phyloP scores from a whole-genome alignment of 169 alveolate species.

The Cryptosporidium sp. region DNA sequence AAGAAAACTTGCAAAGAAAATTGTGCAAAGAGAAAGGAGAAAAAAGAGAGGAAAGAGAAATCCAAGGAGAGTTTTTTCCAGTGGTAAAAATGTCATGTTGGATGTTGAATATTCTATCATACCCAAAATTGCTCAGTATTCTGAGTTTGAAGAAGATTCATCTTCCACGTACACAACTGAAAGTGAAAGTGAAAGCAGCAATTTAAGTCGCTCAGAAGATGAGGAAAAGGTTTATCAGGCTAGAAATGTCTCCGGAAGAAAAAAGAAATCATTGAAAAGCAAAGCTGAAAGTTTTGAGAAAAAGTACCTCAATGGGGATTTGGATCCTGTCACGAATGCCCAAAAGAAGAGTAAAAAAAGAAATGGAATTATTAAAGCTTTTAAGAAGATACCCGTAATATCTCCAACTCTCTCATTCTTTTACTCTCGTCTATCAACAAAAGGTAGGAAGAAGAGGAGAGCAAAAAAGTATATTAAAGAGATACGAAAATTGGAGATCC shows the following conservation, averaged over 20 bases:
- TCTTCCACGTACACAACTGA: background rate
- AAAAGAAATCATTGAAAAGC: background rate
- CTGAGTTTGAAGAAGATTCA: background rate
- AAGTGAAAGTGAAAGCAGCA: background rate
- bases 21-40: background rate
- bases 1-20: constrained; percentile 40
- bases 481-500: constrained; percentile 24
- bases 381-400: constrained; percentile 18
- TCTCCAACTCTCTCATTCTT: constrained; percentile 9
- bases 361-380: background rate
- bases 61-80: background rate
- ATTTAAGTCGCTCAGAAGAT: background rate
- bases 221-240: background rate
- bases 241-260: background rate
- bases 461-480: constrained; percentile 4
- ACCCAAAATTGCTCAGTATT: constrained; percentile 18
- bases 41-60: background rate
- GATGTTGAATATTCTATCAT: background rate
- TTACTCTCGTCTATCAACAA: constrained; percentile 31
- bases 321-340: constrained; percentile 13
- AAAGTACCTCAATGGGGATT: constrained; percentile 1
- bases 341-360: background rate
- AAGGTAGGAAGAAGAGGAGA: constrained; percentile 45
- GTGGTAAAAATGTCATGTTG: background rate
- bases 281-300: background rate